Evolutionary conservation across 2,329 filamentous ascomycete genomes (phyloP), one percentile per base, ranked within the genome.

Genomic region (Coniochaeta sp.): DNA sequence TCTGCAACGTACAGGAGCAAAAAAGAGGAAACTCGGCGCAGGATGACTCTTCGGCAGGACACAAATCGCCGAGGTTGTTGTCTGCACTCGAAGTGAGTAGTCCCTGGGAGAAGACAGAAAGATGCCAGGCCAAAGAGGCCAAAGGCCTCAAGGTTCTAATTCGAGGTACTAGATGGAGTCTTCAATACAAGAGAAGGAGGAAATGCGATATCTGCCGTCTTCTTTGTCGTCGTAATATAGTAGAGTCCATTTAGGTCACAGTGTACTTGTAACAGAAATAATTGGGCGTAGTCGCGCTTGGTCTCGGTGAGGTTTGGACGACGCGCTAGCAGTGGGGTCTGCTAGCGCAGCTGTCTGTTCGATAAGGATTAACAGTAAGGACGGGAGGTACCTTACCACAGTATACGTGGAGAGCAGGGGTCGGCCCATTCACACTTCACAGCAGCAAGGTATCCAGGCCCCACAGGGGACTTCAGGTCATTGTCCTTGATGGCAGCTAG

Each of bases 251-350:
- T 24, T 17, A 11, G 43, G n/a, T 12, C 19, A 47, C 9, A 24
- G 38, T 17, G 19, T 47, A 24, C 43, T 24, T 22, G 43, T 24
- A 6, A 22, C n/a, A 47, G 43, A 47, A 47, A 47, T 47, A 47
- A 47, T 47, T 47, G 19, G 43, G 43, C 43, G 19, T 47, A 24
- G 43, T 47, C 43, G 43, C 43, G 43, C 43, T 47, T 19, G 43
- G 43, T 24, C 43, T 47, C 43, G 43, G 43, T 44, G 43, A 47
- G 43, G 43, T 22, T 47, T 17, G 43, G 38, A 24, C n/a, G 43
- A 47, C 43, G 43, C 43, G 43, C 43, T 47, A 47, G 43, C 43
- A 24, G 43, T 47, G 43, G 58, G 43, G 58, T 59, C 43, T 28
- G 40, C n/a, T n/a, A n/a, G n/a, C n/a, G n/a, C 31, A 28, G 34